Percentiles rank a stretch among this genome's conserved stretches.
Evolutionary conservation across 2,329 filamentous ascomycete genomes (phyloP).

Genomic region (Sclerotinia borealis): DNA sequence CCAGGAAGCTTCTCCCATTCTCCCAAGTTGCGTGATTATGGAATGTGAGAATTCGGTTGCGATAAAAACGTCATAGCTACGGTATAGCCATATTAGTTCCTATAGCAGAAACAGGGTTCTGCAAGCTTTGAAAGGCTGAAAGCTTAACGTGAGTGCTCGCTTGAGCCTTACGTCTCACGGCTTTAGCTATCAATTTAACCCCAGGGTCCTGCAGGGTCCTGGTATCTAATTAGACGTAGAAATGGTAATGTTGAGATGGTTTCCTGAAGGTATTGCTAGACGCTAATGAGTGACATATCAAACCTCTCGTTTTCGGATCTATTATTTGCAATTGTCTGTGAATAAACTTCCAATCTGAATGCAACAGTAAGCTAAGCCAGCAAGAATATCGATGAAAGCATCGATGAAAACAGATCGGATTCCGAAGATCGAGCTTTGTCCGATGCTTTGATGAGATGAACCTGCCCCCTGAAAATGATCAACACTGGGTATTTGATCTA

Average conservation of each 20-base stretch:
- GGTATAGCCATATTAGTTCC: background rate
- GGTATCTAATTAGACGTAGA: background rate
- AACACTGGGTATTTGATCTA: background rate
- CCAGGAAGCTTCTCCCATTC: background rate
- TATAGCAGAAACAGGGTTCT: background rate
- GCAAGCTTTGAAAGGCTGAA: background rate
- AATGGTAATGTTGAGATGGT: background rate
- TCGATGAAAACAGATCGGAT: background rate
- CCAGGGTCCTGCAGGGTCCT: background rate
- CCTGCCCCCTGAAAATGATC: background rate
- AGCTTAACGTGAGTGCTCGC: background rate
- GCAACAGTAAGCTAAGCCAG: background rate
- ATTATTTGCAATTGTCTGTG: background rate
- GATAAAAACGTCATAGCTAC: background rate
- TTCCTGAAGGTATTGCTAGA: background rate
- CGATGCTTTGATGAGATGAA: background rate
- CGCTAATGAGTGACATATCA: background rate
- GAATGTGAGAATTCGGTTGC: background rate
- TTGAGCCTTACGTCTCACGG: background rate
- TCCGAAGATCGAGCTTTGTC: background rate
- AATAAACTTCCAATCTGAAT: background rate
- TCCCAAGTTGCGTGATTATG: background rate
- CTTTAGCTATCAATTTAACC: background rate
- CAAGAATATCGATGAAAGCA: background rate
- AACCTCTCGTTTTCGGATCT: background rate